Base-by-base conservation (phyloP, 805 yeast genomes). In the Suhomyces sp. region DNA sequence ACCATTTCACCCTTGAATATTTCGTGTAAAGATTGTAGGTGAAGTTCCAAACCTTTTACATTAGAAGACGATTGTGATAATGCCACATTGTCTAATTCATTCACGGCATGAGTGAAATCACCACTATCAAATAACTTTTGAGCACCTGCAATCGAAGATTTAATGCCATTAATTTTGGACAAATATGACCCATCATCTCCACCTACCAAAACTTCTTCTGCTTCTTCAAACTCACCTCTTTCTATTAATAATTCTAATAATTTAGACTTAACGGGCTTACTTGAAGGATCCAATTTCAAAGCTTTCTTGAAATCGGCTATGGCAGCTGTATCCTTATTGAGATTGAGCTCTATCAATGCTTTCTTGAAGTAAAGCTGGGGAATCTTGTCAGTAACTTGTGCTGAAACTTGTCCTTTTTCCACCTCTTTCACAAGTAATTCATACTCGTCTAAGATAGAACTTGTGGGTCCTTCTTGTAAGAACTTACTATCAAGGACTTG, bases 301-400 rank as follows among this genome's bases (percentile, higher is more conserved):
- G 82, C 74, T 10, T 46, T 51, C 38, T 70, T 65, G 38, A 83
- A 76, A 44, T 77, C 80, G 2, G 54, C 54, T 6, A 78, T 60
- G 0, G 90, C 82, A 24, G 64, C 63, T 20, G 54, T 43, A 19
- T 77, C 83, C 39, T 74, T 75, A 21, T 77, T 77, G 42, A 79
- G 50, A 10, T 79, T 70, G 35, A 79, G 56, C 35, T 81, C 81
- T 3, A 82, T 73, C 28, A 81, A 52, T 0, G 87, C 88, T 36
- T 73, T 70, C 50, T 77, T 81, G 51, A 74, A 79, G 41, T 72
- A 68, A 1, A 80, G 55, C 42, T 72, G 74, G 0, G 78, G 58
- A 19, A 19, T 27, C 10, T 16, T 24, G 17, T 36, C 25, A 16
- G 30, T 13, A 5, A 31, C 31, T 15, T 43, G 21, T 14, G 5